phyloP scores from a whole-genome alignment of 148 eudicot genomes.

The Polygonum aviculare region DNA sequence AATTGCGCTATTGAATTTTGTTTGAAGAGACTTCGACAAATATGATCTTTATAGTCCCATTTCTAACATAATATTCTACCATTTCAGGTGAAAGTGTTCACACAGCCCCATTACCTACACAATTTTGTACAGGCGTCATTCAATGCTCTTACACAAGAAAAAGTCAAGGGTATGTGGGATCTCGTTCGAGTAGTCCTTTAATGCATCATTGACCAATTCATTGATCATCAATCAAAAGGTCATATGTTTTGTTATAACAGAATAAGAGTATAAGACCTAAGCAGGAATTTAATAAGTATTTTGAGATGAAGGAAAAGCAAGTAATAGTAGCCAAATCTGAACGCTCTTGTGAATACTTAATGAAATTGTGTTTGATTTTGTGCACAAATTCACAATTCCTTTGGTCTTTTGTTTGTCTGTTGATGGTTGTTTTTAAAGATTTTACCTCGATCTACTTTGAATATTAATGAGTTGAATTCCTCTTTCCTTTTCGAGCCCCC shows the following conservation, averaged over 20 bases:
- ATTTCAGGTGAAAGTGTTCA: conserved; percentile 63
- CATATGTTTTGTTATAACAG: neutral
- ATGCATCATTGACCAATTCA: neutral
- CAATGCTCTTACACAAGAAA: conserved; percentile 77
- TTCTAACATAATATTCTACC: neutral
- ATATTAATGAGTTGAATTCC: neutral
- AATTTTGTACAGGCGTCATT: conserved; percentile 88
- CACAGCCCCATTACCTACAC: conserved; percentile 75
- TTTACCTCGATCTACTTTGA: neutral
- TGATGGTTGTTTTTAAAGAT: neutral
- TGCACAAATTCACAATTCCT: neutral
- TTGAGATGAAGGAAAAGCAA: neutral
- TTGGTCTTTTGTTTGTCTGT: neutral
- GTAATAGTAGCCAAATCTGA: neutral
- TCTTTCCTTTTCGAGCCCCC: neutral
- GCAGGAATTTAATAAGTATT: neutral
- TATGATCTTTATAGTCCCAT: neutral
- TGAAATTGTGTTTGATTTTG: neutral
- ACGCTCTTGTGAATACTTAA: neutral
- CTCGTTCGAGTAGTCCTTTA: neutral
- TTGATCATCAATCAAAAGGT: neutral
- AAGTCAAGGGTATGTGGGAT: conserved; percentile 32
- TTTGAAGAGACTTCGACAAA: neutral
- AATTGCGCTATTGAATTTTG: neutral
- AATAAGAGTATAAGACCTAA: neutral